Evolutionary conservation across 345 rosid species (phyloP), one percentile per base, ranked within the genome.

Genomic region (Alliaria petiolata): DNA sequence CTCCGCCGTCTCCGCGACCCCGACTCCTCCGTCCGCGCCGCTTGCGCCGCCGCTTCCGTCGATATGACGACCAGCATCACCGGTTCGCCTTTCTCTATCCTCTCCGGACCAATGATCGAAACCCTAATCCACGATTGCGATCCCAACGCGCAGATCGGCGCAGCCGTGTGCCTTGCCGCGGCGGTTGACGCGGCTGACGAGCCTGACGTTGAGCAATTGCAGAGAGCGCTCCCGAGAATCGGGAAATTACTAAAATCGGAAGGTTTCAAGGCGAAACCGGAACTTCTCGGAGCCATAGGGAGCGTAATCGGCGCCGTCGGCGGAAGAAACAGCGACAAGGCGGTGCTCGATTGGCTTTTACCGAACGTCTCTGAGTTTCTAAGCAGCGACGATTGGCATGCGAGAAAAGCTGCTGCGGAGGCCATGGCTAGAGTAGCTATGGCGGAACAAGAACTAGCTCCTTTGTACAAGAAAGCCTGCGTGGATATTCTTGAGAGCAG

Each of bases 381-480:
- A 80, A 83, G 97, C 49, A 78, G 78, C 46, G 85, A 85, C 4
- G 96, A 91, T 55, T 95, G 99, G 99, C 76, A 85, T 34, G 83
- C 91, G 39, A 89, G 99, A 44, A 95, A 91, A 77, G 88, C 96
- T 0, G 95, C 99, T 1, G 91, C 99, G 1, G 97, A 95, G 79
- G 83, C 85, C 0, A 72, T 95, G 74, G 90, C 89, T 62, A 91
- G 77, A 74, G 83, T 95, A 19, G 91, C 91, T 11, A 7, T 60
- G 20, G 85, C 51, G 7, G 99, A 89, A 71, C 62, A 70, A 62
- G 85, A 89, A 35, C 58, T 89, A 49, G 95, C 91, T 5, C 72
- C 71, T 25, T 80, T 81, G 70, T 83, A 83, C 60, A 85, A 81
- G 78, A 79, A 74, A 16, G 44, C 80, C 3, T 88, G 86, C 62